Base-by-base conservation (phyloP, 371 early-diverging fungal species). In the Apophysomyces sp. region DNA sequence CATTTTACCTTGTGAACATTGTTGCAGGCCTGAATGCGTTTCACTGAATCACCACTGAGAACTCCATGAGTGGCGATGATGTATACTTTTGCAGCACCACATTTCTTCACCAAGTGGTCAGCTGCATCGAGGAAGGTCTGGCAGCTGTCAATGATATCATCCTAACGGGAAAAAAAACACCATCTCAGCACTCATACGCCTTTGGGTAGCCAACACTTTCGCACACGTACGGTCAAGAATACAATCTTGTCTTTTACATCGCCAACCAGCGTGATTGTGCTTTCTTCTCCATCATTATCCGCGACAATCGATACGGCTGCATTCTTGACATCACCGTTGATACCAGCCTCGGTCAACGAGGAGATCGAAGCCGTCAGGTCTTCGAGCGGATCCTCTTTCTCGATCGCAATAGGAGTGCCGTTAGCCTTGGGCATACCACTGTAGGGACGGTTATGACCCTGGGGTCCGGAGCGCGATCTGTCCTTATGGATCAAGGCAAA, bases 401-500 rank as follows among this genome's bases (percentile, higher is more conserved):
- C 72, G 1, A 60, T 65, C 32, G 71, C 74, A 12, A 61, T 58
- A 12, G 66, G 70, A 69, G 68, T 62, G 62, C 74, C 72, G 68
- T 79, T 71, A 44, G 74, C 57, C 61, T 80, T 73, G 61, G 77
- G 80, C 81, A 74, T 80, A 57, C 76, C 83, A 54, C 73, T 75
- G 44, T 78, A 77, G 16, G 83, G 82, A 11, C 76, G 68, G 52
- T 86, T 82, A 34, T 80, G 78, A 11, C 78, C 80, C 57, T 80
- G 89, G 69, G 78, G 84, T 55, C 74, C 84, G 61, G 76, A 77
- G 66, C 76, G 86, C 63, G 90, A 86, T 36, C 88, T 83, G 73
- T 94, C 95, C 56, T 90, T 89, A 75, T 98, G 98, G 65, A 98
- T 96, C 71, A 98, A 74, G 29, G 98, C 98, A 82, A 98, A 98